Evolutionary conservation across 352 stramenopile genomes (phyloP).

Genomic region (Pythium chondricola): DNA sequence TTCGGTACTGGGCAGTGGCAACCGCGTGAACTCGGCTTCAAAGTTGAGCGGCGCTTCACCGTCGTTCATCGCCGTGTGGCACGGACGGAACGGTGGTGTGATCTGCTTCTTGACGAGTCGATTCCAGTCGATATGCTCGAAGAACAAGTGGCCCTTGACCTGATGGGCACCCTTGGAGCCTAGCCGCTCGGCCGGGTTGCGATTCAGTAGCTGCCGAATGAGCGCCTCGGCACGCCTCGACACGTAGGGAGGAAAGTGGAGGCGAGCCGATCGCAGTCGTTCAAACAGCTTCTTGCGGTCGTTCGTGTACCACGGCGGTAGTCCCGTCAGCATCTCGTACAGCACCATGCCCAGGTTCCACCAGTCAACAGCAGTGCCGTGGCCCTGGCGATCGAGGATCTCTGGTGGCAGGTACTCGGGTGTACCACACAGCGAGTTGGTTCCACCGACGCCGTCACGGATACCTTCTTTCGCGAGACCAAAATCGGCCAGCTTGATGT

Average conservation of each 20-base stretch:
- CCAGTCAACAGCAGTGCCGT: slow-evolving; percentile 92
- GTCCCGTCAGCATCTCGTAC: slow-evolving; percentile 78
- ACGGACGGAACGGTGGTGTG: slow-evolving; percentile 66
- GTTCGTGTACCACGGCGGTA: slow-evolving; percentile 86
- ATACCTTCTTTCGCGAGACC: slow-evolving; percentile 80
- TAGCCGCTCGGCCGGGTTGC: slow-evolving; percentile 61
- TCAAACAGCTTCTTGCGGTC: slow-evolving; percentile 88
- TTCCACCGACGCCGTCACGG: slow-evolving; percentile 50
- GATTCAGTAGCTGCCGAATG: slow-evolving; percentile 77
- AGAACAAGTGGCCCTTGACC: slow-evolving; percentile 75
- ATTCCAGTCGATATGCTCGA: slow-evolving; percentile 71
- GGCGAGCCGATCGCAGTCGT: slow-evolving; percentile 59
- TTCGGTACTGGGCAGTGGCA: slow-evolving; percentile 76
- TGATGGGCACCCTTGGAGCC: slow-evolving; percentile 60
- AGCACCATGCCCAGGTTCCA: slow-evolving; percentile 86
- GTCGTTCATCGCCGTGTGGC: slow-evolving; percentile 61
- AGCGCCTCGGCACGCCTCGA: slow-evolving; percentile 65
- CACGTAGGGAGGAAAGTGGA: slow-evolving; percentile 84
- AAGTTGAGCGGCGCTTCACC: slow-evolving; percentile 79
- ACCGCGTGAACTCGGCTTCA: slow-evolving; percentile 76
- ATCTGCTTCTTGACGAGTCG: slow-evolving; percentile 54
- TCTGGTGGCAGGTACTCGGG: slow-evolving; percentile 87
- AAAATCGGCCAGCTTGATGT: slow-evolving; percentile 89
- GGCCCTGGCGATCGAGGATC: slow-evolving; percentile 66
- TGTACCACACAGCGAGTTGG: slow-evolving; percentile 81